Conservation (phyloP, 805 yeast genomes). For the Candida succiphila region DNA sequence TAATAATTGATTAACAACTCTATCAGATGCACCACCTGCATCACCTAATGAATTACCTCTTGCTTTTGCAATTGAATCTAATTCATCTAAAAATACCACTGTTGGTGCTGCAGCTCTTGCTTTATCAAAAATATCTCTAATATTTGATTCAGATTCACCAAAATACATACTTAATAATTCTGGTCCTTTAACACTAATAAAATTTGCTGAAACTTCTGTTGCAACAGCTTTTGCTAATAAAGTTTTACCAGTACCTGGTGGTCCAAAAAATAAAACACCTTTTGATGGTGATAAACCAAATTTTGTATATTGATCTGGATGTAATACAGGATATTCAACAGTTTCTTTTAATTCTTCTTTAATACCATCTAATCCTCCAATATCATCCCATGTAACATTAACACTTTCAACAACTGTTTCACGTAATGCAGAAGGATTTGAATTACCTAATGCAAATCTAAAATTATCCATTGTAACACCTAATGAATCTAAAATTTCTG, state of each 20-base stretch:
- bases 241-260: slow-evolving; percentile 99
- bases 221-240: slow-evolving; percentile 98
- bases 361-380: slow-evolving; percentile 96
- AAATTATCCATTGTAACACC: slow-evolving; percentile 99
- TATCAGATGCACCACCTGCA: slow-evolving; percentile 95
- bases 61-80: slow-evolving; percentile 95
- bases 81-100: slow-evolving; percentile 95
- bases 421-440: slow-evolving; percentile 98
- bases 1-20: slow-evolving; percentile 90
- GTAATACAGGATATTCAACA: slow-evolving; percentile 97
- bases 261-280: slow-evolving; percentile 98
- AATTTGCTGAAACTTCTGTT: slow-evolving; percentile 96
- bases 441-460: slow-evolving; percentile 93
- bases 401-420: slow-evolving; percentile 99
- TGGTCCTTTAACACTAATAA: slow-evolving; percentile 95
- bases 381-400: slow-evolving; percentile 98
- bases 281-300: slow-evolving; percentile 96
- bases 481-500: slow-evolving; percentile 89
- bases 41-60: slow-evolving; percentile 90
- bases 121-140: slow-evolving; percentile 95
- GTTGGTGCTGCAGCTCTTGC: slow-evolving; percentile 99
- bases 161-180: slow-evolving; percentile 97
- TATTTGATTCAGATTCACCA: slow-evolving; percentile 96
- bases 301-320: slow-evolving; percentile 97
- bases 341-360: slow-evolving; percentile 97